phyloP scores from a whole-genome alignment of 2,329 filamentous ascomycete species.

The Thermochaetoides dissita region DNA sequence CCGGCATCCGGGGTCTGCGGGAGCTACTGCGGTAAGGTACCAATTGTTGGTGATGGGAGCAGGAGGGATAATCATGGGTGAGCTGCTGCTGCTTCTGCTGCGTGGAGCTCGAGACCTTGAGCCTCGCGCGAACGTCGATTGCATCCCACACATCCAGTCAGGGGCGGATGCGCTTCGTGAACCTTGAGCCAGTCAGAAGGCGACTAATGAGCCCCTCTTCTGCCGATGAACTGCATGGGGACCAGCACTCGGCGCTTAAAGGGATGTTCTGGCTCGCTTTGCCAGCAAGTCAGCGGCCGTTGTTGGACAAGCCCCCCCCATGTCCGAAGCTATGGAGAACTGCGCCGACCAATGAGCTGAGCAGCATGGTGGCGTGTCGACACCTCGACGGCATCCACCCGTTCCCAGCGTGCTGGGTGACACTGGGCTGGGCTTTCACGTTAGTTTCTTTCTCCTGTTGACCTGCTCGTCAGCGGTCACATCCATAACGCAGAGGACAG shows the following conservation, averaged over 20 bases:
- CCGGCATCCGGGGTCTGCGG: too few species aligned
- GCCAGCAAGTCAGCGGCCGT: constrained; percentile 12
- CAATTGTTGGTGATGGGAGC: too few species aligned
- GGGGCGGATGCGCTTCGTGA: constrained; percentile 23
- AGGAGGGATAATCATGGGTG: too few species aligned
- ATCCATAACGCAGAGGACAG: neutral
- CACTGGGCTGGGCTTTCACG: constrained; percentile 4
- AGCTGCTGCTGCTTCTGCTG: too few species aligned
- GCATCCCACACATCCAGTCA: constrained; percentile 8
- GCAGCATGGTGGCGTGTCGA: neutral
- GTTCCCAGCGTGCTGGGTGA: constrained; percentile 15
- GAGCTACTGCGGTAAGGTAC: too few species aligned
- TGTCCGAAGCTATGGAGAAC: constrained; percentile 6
- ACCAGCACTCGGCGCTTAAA: constrained; percentile 42
- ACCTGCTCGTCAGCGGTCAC: constrained; percentile 2
- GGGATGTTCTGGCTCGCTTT: constrained; percentile 23
- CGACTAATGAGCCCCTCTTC: constrained; percentile 15
- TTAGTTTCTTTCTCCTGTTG: neutral
- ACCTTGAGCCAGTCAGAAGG: constrained; percentile 20
- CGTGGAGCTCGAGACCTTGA: too few species aligned
- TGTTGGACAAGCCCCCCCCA: constrained; percentile 6
- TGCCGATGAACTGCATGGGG: constrained; percentile 30
- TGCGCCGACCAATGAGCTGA: constrained; percentile 9
- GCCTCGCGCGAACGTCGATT: neutral
- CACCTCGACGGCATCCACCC: constrained; percentile 1